Base-by-base conservation (phyloP, 306 rosid species). In the Malus sylvestris region DNA sequence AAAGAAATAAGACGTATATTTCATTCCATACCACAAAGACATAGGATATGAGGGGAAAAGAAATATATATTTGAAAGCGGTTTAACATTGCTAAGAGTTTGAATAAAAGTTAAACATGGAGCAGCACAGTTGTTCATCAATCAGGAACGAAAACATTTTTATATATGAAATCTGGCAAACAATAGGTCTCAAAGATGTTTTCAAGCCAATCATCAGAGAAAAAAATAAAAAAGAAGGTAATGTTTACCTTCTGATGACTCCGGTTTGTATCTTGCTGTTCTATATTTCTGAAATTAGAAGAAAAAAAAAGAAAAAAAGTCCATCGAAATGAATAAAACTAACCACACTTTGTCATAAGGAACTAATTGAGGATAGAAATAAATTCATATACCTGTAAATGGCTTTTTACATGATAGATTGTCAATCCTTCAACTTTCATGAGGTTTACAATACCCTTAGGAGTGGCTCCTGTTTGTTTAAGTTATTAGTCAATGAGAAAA, bases 321-420 rank as follows among this genome's bases (percentile, higher is more conserved):
- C 46, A 49, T 75, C 27, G 62, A 64, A 69, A 46, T 6, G 20
- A 81, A 69, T 58, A 73, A 42, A 84, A 77, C n/a, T 16, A 83
- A 78, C 42, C 44, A 69, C 49, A 67, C 46, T 67, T 71, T 66
- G 78, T 71, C 12, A 38, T 59, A 69, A 44, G 61, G 82, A 77
- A 63, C 44, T 15, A 27, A 44, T 55, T 9, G 10, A 70, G 33
- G 44, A 82, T 60, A 63, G 61, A 70, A 66, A 51, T n/a, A 18
- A n/a, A 78, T 51, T 59, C 51, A 44, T 2, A 68, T 81, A 92
- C 98, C 91, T 94, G 98, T 32, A 94, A 86, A 86, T 94, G 98
- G 81, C 98, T 94, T 89, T 94, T 94, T 29, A 94, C 96, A 79
- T 94, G 98, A 88, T 94, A 94, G 71, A 94, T 94, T 57, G 98